Evolutionary conservation across 495 filamentous ascomycete species (phyloP).

Genomic region (Xylaria longipes): DNA sequence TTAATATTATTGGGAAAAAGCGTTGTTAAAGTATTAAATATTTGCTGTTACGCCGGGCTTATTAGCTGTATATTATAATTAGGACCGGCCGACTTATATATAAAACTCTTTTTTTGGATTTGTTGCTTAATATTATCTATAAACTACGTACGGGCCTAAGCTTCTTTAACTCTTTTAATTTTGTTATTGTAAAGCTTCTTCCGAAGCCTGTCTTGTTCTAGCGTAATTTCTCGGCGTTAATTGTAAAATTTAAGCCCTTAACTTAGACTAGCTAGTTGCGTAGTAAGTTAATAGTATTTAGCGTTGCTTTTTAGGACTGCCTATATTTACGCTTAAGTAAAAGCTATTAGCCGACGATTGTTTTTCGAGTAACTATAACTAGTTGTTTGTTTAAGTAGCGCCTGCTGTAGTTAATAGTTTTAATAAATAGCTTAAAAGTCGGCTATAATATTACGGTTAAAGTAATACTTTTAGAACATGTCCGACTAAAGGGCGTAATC

Average conservation of each 20-base stretch:
- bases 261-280: background rate
- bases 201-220: slow-evolving; percentile 1
- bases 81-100: too few species aligned
- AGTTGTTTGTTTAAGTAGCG: background rate
- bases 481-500: background rate
- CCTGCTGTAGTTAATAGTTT: background rate
- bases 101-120: too few species aligned
- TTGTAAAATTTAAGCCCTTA: background rate
- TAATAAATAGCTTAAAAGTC: background rate
- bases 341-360: background rate
- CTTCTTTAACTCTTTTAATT: background rate
- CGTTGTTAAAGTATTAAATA: background rate
- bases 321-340: background rate
- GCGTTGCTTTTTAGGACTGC: background rate
- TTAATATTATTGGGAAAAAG: background rate
- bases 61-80: too few species aligned
- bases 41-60: too few species aligned
- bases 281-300: background rate
- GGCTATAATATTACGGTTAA: background rate
- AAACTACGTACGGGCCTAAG: too few species aligned
- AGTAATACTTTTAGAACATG: background rate
- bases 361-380: background rate
- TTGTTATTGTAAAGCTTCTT: background rate
- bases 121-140: too few species aligned
- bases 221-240: background rate